Evolutionary conservation across 176 grass and related monocot genomes (phyloP).

Genomic region (Carex littledalei): DNA sequence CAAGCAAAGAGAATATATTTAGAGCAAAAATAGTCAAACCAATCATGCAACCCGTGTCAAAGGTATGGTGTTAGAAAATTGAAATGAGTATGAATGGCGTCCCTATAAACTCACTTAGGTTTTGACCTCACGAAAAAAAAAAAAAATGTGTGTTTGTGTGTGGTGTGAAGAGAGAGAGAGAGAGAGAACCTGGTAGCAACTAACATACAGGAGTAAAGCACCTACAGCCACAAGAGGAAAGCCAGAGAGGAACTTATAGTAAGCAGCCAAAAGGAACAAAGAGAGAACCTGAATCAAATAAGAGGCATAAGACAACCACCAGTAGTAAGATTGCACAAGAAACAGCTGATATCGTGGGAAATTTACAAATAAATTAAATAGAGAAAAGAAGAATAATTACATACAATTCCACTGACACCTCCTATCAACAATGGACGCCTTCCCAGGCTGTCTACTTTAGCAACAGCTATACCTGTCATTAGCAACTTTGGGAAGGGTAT

Average conservation of each 20-base stretch:
- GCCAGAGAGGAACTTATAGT: constrained; percentile 72
- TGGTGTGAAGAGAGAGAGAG: not conserved
- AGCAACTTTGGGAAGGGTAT: constrained; percentile 44
- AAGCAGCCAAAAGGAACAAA: constrained; percentile 82
- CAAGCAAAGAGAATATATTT: not conserved
- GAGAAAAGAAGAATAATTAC: constrained; percentile 22
- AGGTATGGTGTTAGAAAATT: not conserved
- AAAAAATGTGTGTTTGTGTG: not conserved
- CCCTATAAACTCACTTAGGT: not conserved
- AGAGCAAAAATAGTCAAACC: not conserved
- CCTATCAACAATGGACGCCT: constrained; percentile 86
- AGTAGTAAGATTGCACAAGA: not conserved
- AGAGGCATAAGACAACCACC: constrained; percentile 20
- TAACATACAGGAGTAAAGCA: constrained; percentile 90
- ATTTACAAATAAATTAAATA: not conserved
- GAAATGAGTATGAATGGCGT: not conserved
- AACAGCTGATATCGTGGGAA: constrained; percentile 7
- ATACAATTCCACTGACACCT: constrained; percentile 84
- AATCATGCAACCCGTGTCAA: not conserved
- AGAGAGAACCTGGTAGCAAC: constrained; percentile 74
- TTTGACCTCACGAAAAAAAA: not conserved
- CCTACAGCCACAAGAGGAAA: constrained; percentile 75
- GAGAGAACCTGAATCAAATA: constrained; percentile 61
- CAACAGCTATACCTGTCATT: constrained; percentile 82
- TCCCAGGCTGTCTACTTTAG: constrained; percentile 75